phyloP scores from a whole-genome alignment of 306 rosid genomes.

The Sphenostylis stenocarpa region DNA sequence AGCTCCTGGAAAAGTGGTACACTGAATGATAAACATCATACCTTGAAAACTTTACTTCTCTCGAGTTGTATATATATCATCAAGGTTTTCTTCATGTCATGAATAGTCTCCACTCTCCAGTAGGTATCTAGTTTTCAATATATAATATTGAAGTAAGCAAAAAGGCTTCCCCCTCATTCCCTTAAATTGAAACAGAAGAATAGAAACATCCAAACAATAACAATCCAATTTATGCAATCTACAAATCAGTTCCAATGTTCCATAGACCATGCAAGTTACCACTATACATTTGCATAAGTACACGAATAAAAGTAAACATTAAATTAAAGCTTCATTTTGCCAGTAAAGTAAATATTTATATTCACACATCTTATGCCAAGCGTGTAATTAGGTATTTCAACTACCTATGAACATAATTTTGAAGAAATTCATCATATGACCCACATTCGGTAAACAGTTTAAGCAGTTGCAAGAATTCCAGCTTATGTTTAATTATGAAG shows the following conservation, averaged over 20 bases:
- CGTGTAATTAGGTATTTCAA: neutral
- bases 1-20: neutral
- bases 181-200: neutral
- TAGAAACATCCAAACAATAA: neutral
- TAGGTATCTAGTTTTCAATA: neutral
- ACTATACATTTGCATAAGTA: neutral
- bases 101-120: neutral
- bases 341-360: neutral
- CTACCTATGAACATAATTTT: neutral
- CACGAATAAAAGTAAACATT: neutral
- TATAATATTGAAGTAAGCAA: neutral
- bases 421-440: neutral
- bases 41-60: neutral
- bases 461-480: neutral
- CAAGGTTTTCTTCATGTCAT: neutral
- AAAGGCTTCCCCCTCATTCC: neutral
- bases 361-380: neutral
- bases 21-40: slow-evolving; percentile 7
- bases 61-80: neutral
- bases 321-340: neutral
- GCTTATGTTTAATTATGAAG: neutral
- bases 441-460: neutral
- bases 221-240: neutral
- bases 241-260: neutral
- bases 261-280: neutral